These are phyloP conservation scores for Clitoria ternatea DNA, from an alignment of 306 rosid species.

Conservation along the genomic window DNA sequence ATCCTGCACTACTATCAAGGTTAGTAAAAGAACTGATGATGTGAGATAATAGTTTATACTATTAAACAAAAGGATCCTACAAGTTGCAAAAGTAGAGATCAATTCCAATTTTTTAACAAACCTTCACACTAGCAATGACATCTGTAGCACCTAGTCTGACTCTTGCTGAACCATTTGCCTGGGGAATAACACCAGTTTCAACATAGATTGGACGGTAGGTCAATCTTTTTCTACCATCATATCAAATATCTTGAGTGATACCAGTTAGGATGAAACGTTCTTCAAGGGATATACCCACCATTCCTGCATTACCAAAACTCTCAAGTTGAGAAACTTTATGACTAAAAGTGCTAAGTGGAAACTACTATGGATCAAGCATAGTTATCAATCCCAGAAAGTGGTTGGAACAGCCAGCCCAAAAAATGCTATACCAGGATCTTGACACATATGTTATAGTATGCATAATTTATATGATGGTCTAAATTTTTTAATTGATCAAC, in stretches of 20 bases:
- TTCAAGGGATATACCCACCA: slow-evolving; percentile 74
- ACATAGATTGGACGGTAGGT: slow-evolving; percentile 59
- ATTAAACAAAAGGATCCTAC: not conserved
- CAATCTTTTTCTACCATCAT: slow-evolving; percentile 82
- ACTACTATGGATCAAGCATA: not conserved
- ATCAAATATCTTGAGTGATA: slow-evolving; percentile 80
- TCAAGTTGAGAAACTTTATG: not conserved
- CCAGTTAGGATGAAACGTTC: slow-evolving; percentile 76
- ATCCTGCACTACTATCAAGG: slow-evolving; percentile 59
- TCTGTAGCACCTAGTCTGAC: slow-evolving; percentile 76
- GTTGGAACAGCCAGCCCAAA: no score
- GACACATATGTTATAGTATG: no score
- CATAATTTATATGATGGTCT: no score
- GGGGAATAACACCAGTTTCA: slow-evolving; percentile 79
- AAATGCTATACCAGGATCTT: no score
- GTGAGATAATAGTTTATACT: not conserved
- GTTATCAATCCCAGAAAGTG: not conserved
- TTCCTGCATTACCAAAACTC: slow-evolving; percentile 19
- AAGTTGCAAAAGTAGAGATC: not conserved
- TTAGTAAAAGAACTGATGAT: slow-evolving; percentile 1
- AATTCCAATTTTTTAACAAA: slow-evolving; percentile 25
- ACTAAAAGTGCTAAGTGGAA: not conserved
- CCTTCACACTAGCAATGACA: slow-evolving; percentile 90
- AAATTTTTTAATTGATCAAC: no score
- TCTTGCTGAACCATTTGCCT: slow-evolving; percentile 91